phyloP scores from a whole-genome alignment of 1,284 basidiomycete genomes.

The Rhodotorula sp. region DNA sequence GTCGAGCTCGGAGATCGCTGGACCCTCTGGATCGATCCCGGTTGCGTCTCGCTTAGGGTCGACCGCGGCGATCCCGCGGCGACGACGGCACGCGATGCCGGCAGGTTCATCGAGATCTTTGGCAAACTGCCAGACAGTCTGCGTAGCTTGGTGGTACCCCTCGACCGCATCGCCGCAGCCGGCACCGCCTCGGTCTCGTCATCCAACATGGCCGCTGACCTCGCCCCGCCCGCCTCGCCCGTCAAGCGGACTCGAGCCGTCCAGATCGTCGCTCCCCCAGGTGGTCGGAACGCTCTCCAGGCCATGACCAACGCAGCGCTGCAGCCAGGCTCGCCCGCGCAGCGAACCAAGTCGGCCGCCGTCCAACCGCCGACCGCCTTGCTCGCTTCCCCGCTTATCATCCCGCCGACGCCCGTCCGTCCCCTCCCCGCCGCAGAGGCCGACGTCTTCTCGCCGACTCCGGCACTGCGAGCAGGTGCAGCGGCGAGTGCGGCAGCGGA shows the following conservation, averaged over 20 bases:
- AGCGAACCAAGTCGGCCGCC: constrained; percentile 3
- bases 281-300: constrained; percentile 15
- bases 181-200: neutral
- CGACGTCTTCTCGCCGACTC: constrained; percentile 36
- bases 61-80: constrained; percentile 29
- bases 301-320: constrained; percentile 35
- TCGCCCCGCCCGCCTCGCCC: constrained; percentile 20
- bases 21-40: constrained; percentile 47
- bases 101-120: constrained; percentile 41
- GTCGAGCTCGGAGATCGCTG: constrained; percentile 37
- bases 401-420: constrained; percentile 36
- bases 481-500: neutral
- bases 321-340: constrained; percentile 28
- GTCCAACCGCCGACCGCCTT: constrained; percentile 27
- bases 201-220: constrained; percentile 22
- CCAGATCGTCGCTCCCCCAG: constrained; percentile 37
- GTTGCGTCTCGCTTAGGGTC: constrained; percentile 43
- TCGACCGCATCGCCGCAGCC: constrained; percentile 11
- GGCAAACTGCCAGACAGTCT: constrained; percentile 39
- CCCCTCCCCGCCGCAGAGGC: constrained; percentile 19
- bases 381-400: constrained; percentile 37
- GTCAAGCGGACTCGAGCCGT: constrained; percentile 40
- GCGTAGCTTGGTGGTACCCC: constrained; percentile 20
- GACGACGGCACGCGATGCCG: constrained; percentile 14
- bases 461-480: constrained; percentile 1